phyloP scores from a whole-genome alignment of 2,329 filamentous ascomycete species.

The Trichophyton simii region DNA sequence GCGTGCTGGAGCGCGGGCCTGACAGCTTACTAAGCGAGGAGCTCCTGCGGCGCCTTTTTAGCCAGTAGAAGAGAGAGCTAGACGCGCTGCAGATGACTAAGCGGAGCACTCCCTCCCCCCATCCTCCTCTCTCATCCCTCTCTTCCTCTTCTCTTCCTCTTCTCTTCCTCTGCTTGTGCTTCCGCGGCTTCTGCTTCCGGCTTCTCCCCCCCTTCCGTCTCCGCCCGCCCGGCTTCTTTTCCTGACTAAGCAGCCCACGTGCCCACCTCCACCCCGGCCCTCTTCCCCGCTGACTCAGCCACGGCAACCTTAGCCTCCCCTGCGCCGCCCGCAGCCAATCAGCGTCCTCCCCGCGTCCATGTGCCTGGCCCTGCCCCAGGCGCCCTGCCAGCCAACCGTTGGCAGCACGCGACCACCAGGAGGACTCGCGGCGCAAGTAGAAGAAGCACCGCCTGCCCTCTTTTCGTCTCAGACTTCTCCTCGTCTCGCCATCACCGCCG shows the following conservation, averaged over 20 bases:
- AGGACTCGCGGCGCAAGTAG: background rate
- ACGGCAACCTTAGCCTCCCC: background rate
- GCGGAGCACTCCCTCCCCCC: no score
- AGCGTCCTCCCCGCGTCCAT: conserved; percentile 6
- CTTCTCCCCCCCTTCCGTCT: no score
- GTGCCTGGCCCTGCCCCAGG: background rate
- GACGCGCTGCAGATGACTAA: no score
- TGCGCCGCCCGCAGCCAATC: conserved; percentile 7
- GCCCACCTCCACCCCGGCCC: no score
- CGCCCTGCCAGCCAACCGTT: conserved; percentile 14
- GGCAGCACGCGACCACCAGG: conserved; percentile 14
- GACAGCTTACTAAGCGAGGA: conserved; percentile 28
- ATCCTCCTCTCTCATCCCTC: no score
- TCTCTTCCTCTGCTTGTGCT: no score
- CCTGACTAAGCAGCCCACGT: no score
- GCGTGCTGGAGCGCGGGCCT: conserved; percentile 57
- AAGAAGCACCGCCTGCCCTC: background rate
- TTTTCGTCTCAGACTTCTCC: background rate
- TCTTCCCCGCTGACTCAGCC: background rate
- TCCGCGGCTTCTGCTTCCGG: no score
- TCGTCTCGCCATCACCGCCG: no score
- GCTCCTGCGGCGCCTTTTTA: background rate
- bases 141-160: no score
- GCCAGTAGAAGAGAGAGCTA: no score
- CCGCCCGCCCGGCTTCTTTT: no score